Evolutionary conservation across 176 grass and related monocot species (phyloP).

Genomic region (Musa beccarii): DNA sequence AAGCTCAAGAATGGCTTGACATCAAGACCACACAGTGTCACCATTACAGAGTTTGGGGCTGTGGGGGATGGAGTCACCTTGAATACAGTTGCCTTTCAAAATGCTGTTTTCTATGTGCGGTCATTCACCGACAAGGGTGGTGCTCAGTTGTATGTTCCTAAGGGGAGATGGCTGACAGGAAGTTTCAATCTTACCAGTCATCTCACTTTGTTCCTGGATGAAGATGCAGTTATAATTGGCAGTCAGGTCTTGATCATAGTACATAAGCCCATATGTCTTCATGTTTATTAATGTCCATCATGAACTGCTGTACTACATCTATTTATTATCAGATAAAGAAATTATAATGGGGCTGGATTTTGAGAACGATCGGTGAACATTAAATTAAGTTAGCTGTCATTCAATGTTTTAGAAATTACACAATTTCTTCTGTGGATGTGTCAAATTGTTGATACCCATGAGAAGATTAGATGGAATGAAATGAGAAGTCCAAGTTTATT

Average conservation of each 20-base stretch:
- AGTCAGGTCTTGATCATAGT: slow-evolving; percentile 35
- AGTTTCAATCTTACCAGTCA: slow-evolving; percentile 97
- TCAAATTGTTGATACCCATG: no score
- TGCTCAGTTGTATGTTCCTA: slow-evolving; percentile 80
- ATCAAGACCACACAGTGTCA: slow-evolving; percentile 74
- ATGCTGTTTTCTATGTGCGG: slow-evolving; percentile 77
- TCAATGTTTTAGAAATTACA: no score
- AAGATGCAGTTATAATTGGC: slow-evolving; percentile 63
- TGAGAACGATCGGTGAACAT: no score
- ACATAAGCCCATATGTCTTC: background rate
- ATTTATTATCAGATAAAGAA: no score
- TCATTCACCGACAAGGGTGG: slow-evolving; percentile 95
- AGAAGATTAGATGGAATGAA: no score
- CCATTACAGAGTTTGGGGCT: slow-evolving; percentile 88
- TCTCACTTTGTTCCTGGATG: slow-evolving; percentile 75
- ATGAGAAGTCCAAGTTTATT: background rate
- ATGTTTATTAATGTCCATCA: no score
- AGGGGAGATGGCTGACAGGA: slow-evolving; percentile 83
- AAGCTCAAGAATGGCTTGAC: slow-evolving; percentile 18
- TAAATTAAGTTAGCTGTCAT: no score
- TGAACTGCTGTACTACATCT: no score
- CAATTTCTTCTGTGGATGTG: no score
- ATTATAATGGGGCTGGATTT: no score
- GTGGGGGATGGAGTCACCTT: slow-evolving; percentile 70
- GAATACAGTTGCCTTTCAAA: slow-evolving; percentile 84